phyloP scores from a whole-genome alignment of 768 basidiomycete species.

The Nidularia pulvinata region DNA sequence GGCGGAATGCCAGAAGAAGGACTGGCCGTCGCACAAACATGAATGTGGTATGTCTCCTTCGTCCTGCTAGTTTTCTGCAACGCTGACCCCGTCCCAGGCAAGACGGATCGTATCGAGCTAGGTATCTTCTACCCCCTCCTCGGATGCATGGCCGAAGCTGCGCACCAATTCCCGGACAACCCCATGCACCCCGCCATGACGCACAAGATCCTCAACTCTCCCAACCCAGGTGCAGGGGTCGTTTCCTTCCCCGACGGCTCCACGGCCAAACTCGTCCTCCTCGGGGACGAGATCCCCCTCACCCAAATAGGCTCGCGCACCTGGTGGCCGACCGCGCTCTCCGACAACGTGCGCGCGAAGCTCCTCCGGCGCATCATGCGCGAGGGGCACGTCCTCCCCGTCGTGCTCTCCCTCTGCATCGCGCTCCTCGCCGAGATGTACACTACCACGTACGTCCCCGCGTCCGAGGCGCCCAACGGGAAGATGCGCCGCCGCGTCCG shows the following conservation, averaged over 20 bases:
- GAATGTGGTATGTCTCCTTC: slow-evolving; percentile 17
- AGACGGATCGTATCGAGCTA: slow-evolving; percentile 32
- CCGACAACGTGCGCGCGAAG: slow-evolving; percentile 19
- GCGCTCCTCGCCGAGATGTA: slow-evolving; percentile 37
- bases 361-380: slow-evolving; percentile 23
- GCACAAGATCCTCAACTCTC: slow-evolving; percentile 22
- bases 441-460: slow-evolving; percentile 24
- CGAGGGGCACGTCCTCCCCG: slow-evolving; percentile 30
- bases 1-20: slow-evolving; percentile 21
- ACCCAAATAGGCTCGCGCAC: slow-evolving; percentile 1
- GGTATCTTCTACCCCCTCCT: slow-evolving; percentile 28
- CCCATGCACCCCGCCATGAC: slow-evolving; percentile 16
- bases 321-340: slow-evolving; percentile 33
- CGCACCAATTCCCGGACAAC: slow-evolving; percentile 10
- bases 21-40: slow-evolving; percentile 25
- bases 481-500: slow-evolving; percentile 25
- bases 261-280: slow-evolving; percentile 19
- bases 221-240: slow-evolving; percentile 14
- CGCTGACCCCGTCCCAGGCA: slow-evolving; percentile 13
- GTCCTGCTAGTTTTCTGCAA: not conserved
- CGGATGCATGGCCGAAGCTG: slow-evolving; percentile 18
- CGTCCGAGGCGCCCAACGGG: slow-evolving; percentile 5
- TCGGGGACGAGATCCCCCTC: slow-evolving; percentile 18
- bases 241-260: slow-evolving; percentile 18
- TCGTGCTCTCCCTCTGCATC: slow-evolving; percentile 25